A percentile compares a stretch with the other conserved stretches of the same genome.
Evolutionary conservation across 768 basidiomycete genomes (phyloP).

Genomic region (Boletales sp.): DNA sequence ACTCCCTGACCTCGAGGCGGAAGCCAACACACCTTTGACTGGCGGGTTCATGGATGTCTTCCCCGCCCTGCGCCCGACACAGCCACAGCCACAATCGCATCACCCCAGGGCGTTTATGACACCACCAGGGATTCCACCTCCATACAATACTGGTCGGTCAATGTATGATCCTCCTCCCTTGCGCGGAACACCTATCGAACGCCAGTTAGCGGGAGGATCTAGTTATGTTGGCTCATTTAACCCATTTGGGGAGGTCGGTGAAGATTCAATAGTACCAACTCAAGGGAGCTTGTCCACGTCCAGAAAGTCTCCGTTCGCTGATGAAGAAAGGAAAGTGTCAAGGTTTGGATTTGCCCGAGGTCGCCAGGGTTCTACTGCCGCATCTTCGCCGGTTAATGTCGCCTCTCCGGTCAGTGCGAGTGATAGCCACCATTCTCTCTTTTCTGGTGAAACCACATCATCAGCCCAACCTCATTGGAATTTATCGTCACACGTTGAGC

Average conservation of each 20-base stretch:
- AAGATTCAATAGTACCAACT: slow-evolving; percentile 39
- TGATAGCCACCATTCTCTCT: slow-evolving; percentile 48
- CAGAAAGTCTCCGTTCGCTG: slow-evolving; percentile 47
- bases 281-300: slow-evolving; percentile 29
- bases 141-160: slow-evolving; percentile 45
- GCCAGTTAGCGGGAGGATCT: slow-evolving; percentile 42
- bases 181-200: slow-evolving; percentile 41
- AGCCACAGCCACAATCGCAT: slow-evolving; percentile 16
- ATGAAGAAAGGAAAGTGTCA: slow-evolving; percentile 63
- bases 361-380: slow-evolving; percentile 52
- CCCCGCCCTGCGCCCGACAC: slow-evolving; percentile 50
- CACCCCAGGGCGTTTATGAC: slow-evolving; percentile 36
- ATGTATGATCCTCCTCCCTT: slow-evolving; percentile 52
- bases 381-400: slow-evolving; percentile 58
- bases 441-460: slow-evolving; percentile 37
- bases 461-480: slow-evolving; percentile 45
- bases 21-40: slow-evolving; percentile 52
- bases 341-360: slow-evolving; percentile 81
- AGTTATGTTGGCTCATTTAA: slow-evolving; percentile 76
- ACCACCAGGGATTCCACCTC: slow-evolving; percentile 54
- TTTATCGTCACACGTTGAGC: slow-evolving; percentile 37
- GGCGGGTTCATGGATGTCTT: slow-evolving; percentile 71
- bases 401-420: slow-evolving; percentile 53
- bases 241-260: slow-evolving; percentile 65
- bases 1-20: slow-evolving; percentile 46